A percentile compares a stretch with the other conserved stretches of the same genome.
Evolutionary conservation across 1,284 basidiomycete genomes (phyloP).

Genomic region (Naganishia albida): DNA sequence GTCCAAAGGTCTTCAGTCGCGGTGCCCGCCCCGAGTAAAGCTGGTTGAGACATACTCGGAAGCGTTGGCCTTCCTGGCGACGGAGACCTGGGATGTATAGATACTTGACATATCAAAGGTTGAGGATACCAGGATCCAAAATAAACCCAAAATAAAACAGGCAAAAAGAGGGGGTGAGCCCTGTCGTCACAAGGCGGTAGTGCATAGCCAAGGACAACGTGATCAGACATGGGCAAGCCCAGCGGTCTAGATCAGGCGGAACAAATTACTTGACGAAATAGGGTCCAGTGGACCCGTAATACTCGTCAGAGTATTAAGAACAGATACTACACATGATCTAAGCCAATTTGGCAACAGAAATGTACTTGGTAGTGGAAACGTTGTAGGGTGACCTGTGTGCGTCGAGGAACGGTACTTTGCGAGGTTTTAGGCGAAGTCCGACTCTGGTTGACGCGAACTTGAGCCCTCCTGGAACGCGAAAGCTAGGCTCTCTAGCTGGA

Average conservation of each 20-base stretch:
- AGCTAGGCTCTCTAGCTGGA: neutral
- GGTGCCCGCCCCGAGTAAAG: too few relatives aligned
- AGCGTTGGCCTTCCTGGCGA: too few relatives aligned
- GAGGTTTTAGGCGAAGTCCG: neutral
- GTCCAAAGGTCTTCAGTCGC: too few relatives aligned
- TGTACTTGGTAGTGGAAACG: slow-evolving; percentile 1
- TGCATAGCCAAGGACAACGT: slow-evolving; percentile 32
- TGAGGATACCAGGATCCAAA: too few relatives aligned
- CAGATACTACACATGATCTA: slow-evolving; percentile 36
- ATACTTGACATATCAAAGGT: too few relatives aligned
- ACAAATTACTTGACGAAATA: slow-evolving; percentile 35
- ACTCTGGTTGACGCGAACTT: neutral
- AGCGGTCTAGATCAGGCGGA: slow-evolving; percentile 33
- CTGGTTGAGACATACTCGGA: too few relatives aligned
- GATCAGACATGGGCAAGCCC: slow-evolving; percentile 33
- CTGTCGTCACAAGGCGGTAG: slow-evolving; percentile 33
- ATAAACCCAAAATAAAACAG: neutral
- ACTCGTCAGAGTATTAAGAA: slow-evolving; percentile 36
- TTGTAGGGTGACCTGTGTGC: neutral
- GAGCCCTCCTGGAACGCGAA: neutral
- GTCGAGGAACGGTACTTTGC: neutral
- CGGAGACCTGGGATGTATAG: too few relatives aligned
- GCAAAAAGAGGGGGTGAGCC: slow-evolving; percentile 27
- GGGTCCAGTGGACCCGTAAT: slow-evolving; percentile 33
- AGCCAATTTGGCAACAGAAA: slow-evolving; percentile 36